Evolutionary conservation across 2,329 filamentous ascomycete genomes (phyloP).

Genomic region (Phyllachora maydis): DNA sequence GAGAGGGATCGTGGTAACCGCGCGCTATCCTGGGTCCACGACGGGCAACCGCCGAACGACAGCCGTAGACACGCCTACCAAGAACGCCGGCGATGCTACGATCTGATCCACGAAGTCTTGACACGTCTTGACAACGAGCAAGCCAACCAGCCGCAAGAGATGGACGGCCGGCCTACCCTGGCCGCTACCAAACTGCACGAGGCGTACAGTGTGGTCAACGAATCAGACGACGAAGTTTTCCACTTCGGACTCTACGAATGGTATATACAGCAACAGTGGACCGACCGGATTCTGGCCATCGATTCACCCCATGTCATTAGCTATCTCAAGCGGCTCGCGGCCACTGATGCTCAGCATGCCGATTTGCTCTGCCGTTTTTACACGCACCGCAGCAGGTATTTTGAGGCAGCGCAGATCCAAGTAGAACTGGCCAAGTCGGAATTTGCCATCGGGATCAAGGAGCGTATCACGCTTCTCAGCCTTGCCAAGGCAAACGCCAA

Average conservation of each 20-base stretch:
- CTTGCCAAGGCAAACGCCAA: slow-evolving; percentile 84
- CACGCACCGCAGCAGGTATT: slow-evolving; percentile 64
- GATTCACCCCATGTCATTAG: slow-evolving; percentile 70
- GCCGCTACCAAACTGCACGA: slow-evolving; percentile 64
- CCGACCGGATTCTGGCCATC: slow-evolving; percentile 66
- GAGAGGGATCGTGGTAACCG: slow-evolving; percentile 75
- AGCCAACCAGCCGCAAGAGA: slow-evolving; percentile 43
- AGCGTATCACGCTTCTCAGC: slow-evolving; percentile 75
- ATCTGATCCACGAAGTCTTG: slow-evolving; percentile 70
- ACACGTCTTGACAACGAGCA: slow-evolving; percentile 54
- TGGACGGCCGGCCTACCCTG: slow-evolving; percentile 61
- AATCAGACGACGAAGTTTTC: slow-evolving; percentile 81
- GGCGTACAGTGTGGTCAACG: slow-evolving; percentile 78
- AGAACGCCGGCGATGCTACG: slow-evolving; percentile 60
- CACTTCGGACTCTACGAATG: slow-evolving; percentile 94
- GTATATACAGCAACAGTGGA: slow-evolving; percentile 76
- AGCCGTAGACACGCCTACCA: slow-evolving; percentile 45
- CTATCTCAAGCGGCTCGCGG: slow-evolving; percentile 62
- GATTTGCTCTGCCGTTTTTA: slow-evolving; percentile 90
- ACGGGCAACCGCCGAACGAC: slow-evolving; percentile 55
- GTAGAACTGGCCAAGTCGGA: slow-evolving; percentile 64
- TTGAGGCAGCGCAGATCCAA: slow-evolving; percentile 76
- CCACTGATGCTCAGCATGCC: slow-evolving; percentile 53
- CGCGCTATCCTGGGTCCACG: slow-evolving; percentile 71
- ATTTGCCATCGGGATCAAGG: slow-evolving; percentile 60